These are phyloP conservation scores for Malassezia globosa DNA, from an alignment of 1,284 basidiomycete species.

Conservation along the genomic window DNA sequence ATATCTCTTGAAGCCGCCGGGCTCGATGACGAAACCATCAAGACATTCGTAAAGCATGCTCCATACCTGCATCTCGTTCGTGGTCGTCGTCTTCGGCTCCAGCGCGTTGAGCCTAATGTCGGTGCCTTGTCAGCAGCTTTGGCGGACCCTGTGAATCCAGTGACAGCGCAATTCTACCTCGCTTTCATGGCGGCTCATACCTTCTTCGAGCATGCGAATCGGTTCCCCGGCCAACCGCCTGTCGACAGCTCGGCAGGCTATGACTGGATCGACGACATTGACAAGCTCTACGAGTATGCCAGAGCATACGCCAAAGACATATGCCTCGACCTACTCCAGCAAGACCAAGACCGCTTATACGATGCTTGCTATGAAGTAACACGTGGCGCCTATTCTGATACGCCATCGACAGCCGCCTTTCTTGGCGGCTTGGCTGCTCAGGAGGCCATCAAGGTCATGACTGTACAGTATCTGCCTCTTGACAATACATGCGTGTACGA, in stretches of 20 bases:
- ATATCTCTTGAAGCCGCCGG: constrained; percentile 15
- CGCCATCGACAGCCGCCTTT: constrained; percentile 85
- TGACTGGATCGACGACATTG: neutral
- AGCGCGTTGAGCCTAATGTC: constrained; percentile 44
- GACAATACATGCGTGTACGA: constrained; percentile 77
- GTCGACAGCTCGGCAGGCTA: neutral
- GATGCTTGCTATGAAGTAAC: constrained; percentile 14
- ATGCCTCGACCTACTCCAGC: neutral
- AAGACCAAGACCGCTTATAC: neutral
- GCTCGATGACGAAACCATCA: constrained; percentile 54
- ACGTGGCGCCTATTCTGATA: constrained; percentile 63
- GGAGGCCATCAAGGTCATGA: constrained; percentile 93
- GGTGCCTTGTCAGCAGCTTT: constrained; percentile 28
- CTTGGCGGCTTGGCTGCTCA: constrained; percentile 91
- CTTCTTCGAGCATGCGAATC: constrained; percentile 46
- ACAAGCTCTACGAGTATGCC: neutral
- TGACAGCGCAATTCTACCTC: constrained; percentile 35
- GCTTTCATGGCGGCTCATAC: constrained; percentile 50
- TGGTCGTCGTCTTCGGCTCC: constrained; percentile 54
- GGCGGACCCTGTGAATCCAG: constrained; percentile 34
- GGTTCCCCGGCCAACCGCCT: constrained; percentile 49
- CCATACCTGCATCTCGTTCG: constrained; percentile 67
- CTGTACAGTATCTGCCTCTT: constrained; percentile 85
- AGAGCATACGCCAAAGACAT: neutral
- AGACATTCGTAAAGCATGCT: constrained; percentile 79